A percentile compares a stretch with the other conserved stretches of the same genome.
These are phyloP conservation scores for Leptosphaerulina australis DNA, from an alignment of 2,329 filamentous ascomycete genomes.

Conservation along the genomic window DNA sequence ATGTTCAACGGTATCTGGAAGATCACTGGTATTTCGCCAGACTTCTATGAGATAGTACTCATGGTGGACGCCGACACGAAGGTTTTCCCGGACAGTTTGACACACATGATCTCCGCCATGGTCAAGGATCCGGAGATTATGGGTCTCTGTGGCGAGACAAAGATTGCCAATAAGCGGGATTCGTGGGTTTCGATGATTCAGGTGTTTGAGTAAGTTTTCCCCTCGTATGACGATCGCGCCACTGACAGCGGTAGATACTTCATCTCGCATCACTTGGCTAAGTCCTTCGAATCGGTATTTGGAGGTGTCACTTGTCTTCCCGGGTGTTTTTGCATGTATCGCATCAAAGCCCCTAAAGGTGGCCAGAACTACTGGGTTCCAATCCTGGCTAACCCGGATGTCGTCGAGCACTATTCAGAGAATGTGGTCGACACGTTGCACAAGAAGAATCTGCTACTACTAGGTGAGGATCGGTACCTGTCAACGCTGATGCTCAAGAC, in stretches of 20 bases:
- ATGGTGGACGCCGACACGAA: constrained; percentile 99
- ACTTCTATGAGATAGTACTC: constrained; percentile 96
- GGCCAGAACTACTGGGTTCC: constrained; percentile 99
- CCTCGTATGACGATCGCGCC: constrained; percentile 27
- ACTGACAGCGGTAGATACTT: constrained; percentile 68
- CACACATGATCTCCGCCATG: constrained; percentile 99
- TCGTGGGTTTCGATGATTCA: constrained; percentile 98
- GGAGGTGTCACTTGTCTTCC: constrained; percentile 98
- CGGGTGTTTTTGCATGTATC: constrained; percentile 99
- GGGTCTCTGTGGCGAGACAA: constrained; percentile 98
- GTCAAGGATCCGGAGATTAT: constrained; percentile 99
- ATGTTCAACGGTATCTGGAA: constrained; percentile 99
- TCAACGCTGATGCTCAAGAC: constrained; percentile 98
- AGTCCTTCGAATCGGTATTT: constrained; percentile 97
- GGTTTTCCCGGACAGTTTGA: constrained; percentile 96
- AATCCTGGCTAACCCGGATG: constrained; percentile 95
- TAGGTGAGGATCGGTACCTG: constrained; percentile 93
- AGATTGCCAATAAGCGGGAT: constrained; percentile 97
- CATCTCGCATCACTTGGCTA: constrained; percentile 95
- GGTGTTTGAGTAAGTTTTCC: constrained; percentile 76
- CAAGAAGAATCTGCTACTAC: constrained; percentile 91
- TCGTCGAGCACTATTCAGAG: constrained; percentile 98
- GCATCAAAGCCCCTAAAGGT: constrained; percentile 98
- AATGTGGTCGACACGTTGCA: constrained; percentile 98
- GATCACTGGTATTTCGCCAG: constrained; percentile 95